phyloP scores from a whole-genome alignment of 169 alveolate species.

The Babesia caballi region DNA sequence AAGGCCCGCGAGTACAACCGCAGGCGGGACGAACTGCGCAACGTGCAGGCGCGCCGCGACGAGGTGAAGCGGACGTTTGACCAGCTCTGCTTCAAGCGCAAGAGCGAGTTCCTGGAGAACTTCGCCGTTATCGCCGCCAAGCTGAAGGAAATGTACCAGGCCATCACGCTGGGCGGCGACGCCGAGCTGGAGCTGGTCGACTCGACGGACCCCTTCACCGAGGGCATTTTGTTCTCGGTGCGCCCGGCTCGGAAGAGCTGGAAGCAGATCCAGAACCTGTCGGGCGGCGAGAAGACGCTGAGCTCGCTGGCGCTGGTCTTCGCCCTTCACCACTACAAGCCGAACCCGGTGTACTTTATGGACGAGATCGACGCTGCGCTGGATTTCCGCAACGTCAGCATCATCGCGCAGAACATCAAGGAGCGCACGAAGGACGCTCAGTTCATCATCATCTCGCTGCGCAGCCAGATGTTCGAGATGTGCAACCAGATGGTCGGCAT shows the following conservation, averaged over 20 bases:
- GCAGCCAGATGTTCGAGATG: slow-evolving; percentile 94
- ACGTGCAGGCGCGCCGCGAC: slow-evolving; percentile 57
- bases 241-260: slow-evolving; percentile 97
- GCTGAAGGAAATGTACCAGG: slow-evolving; percentile 85
- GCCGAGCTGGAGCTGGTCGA: slow-evolving; percentile 97
- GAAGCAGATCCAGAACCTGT: slow-evolving; percentile 93
- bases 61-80: slow-evolving; percentile 61
- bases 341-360: slow-evolving; percentile 97
- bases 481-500: slow-evolving; percentile 92
- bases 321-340: slow-evolving; percentile 97
- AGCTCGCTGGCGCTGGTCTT: slow-evolving; percentile 95
- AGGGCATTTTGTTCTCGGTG: slow-evolving; percentile 95
- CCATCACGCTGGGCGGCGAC: slow-evolving; percentile 94
- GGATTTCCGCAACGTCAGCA: slow-evolving; percentile 94
- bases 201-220: slow-evolving; percentile 94
- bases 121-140: slow-evolving; percentile 80
- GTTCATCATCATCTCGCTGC: slow-evolving; percentile 94
- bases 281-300: slow-evolving; percentile 99
- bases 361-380: slow-evolving; percentile 99
- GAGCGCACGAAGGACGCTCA: slow-evolving; percentile 95
- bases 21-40: slow-evolving; percentile 62
- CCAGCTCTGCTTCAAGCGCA: slow-evolving; percentile 67
- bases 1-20: slow-evolving; percentile 66
- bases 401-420: slow-evolving; percentile 88
- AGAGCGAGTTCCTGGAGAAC: slow-evolving; percentile 78